Conservation (phyloP, 2,329 filamentous ascomycete genomes). For the Nemania serpens region DNA sequence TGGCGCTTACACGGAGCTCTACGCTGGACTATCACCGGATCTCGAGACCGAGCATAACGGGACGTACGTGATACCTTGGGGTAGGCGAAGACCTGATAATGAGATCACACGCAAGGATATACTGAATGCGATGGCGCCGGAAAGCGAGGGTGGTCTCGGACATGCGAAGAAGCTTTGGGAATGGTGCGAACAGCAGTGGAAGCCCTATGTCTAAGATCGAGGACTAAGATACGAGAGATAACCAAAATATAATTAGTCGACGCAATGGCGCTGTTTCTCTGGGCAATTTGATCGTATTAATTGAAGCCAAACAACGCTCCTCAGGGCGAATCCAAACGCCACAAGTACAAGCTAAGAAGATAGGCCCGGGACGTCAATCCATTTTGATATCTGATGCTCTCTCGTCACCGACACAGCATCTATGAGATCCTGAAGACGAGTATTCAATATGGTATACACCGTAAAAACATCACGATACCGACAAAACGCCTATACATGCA, state of each 20-base stretch:
- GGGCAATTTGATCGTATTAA: no score
- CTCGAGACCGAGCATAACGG: slow-evolving; percentile 27
- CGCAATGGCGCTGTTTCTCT: no score
- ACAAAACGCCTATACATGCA: slow-evolving; percentile 22
- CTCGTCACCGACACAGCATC: not conserved
- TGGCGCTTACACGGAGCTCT: slow-evolving; percentile 30
- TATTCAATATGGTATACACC: slow-evolving; percentile 2
- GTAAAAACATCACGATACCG: not conserved
- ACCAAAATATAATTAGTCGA: no score
- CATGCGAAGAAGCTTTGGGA: slow-evolving; percentile 38
- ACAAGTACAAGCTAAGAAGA: not conserved
- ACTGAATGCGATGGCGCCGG: slow-evolving; percentile 34
- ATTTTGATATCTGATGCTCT: slow-evolving; percentile 1
- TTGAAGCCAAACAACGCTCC: not conserved
- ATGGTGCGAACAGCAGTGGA: slow-evolving; percentile 34
- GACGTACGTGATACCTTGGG: slow-evolving; percentile 30
- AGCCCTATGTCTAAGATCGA: slow-evolving; percentile 3
- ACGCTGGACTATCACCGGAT: slow-evolving; percentile 30
- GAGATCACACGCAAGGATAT: slow-evolving; percentile 36
- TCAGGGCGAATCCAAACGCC: not conserved
- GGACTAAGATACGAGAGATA: no score
- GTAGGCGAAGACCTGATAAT: slow-evolving; percentile 24
- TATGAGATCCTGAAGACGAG: not conserved
- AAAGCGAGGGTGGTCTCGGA: slow-evolving; percentile 38
- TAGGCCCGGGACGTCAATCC: not conserved